phyloP scores from a whole-genome alignment of 306 rosid genomes.

The Senna tora region DNA sequence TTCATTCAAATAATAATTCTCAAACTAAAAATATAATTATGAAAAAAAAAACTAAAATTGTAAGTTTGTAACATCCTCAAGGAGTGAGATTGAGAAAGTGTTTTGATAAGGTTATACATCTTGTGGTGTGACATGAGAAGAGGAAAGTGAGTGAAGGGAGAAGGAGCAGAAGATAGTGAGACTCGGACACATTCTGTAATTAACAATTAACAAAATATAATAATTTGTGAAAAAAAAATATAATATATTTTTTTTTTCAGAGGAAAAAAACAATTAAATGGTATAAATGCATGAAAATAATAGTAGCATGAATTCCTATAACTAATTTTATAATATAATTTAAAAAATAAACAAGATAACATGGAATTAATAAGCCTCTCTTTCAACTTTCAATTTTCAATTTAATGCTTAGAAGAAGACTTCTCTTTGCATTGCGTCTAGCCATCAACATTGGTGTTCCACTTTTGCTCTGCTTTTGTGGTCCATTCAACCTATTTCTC shows the following conservation, averaged over 20 bases:
- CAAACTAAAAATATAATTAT: slow-evolving; percentile 5
- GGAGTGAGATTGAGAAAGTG: not conserved
- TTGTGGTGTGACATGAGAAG: slow-evolving; percentile 40
- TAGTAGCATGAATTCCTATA: too few relatives aligned
- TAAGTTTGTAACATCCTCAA: not conserved
- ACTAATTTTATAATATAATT: too few relatives aligned
- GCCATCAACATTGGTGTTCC: slow-evolving; percentile 43
- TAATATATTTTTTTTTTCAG: too few relatives aligned
- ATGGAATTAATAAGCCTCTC: too few relatives aligned
- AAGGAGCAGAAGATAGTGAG: slow-evolving; percentile 36
- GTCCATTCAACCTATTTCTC: slow-evolving; percentile 17
- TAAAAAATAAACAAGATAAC: too few relatives aligned
- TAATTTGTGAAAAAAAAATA: too few relatives aligned
- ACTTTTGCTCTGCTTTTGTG: slow-evolving; percentile 24
- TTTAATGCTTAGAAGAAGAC: not conserved
- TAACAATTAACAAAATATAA: too few relatives aligned
- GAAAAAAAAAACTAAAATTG: too few relatives aligned
- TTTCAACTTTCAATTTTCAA: too few relatives aligned
- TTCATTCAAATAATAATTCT: too few relatives aligned
- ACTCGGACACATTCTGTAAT: slow-evolving; percentile 25
- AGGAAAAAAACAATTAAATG: too few relatives aligned
- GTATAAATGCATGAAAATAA: too few relatives aligned
- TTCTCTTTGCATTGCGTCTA: not conserved
- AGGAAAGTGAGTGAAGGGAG: slow-evolving; percentile 38
- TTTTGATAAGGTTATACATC: slow-evolving; percentile 21